Base-by-base conservation (phyloP, 768 basidiomycete genomes). In the Pleurotus ostreatus region DNA sequence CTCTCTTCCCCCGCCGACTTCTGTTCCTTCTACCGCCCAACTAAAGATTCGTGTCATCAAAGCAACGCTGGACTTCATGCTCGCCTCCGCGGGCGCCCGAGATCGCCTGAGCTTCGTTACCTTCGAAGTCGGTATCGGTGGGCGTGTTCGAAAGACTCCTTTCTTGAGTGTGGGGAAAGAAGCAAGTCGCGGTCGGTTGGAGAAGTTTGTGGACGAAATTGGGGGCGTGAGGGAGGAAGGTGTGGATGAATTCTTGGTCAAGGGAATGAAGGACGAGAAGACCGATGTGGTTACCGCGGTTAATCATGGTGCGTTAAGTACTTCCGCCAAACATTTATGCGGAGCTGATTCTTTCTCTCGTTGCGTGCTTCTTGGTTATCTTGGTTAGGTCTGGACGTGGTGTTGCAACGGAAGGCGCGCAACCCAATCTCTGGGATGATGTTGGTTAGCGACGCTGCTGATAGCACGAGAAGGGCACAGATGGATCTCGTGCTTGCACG, bases 281-380 rank as follows among this genome's bases (percentile, higher is more conserved):
- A 92, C 92, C 23, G 96, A 97, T 69, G 96, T 99, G 15, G 94
- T 98, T 20, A 96, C 95, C 9, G 97, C 95, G n/a, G 92, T 98
- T 56, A 99, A 99, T 68, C 88, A 96, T 64, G 93, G 92, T 87
- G 53, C 46, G 73, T 67, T 44, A 34, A 34, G 30, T 34, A 11
- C 30, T 34, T 34, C 9, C 30, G 30, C 30, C 11, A 30, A 34
- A 34, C 30, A 0, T 34, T 34, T 11, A 34, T 34, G 30, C 30
- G 30, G 30, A 34, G 30, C 30, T 34, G 30, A 34, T 34, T 34
- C 30, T 34, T 11, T 34, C 30, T 34, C 23, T 34, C 30, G 30
- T 34, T 34, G 41, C 18, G 44, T 30, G 48, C 11, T 48, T 55
- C 48, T 54, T 51, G 30, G 54, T 8, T 62, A 90, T 58, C 44